Base-by-base conservation (phyloP, 208 protist species). In the Crithidia sp. region DNA sequence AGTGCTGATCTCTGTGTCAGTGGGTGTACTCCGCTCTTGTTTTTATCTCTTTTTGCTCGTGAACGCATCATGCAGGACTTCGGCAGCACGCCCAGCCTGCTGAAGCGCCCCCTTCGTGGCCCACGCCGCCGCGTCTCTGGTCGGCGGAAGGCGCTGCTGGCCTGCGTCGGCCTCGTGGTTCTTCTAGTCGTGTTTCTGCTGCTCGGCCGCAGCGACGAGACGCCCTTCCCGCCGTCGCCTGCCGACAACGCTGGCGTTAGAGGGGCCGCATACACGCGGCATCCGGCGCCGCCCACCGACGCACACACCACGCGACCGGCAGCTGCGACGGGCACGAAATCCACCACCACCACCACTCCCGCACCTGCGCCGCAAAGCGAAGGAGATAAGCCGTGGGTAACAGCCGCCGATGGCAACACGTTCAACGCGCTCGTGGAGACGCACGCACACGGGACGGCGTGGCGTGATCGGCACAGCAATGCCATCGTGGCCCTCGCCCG, bases 391-490 rank as follows among this genome's bases (percentile, higher is more conserved):
- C 45, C 45, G 45, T 7, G 9, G 7, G 45, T 14, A 0, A 49
- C 9, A 13, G 12, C 45, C 45, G 45, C 7, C 45, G 45, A 7
- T 13, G 6, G 16, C 5, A n/a, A 6, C 4, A 43, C 3, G 0
- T 67, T 74, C n/a, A 2, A 12, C 2, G 5, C 47, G 1, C 37
- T 74, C 50, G 59, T 67, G 4, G 10, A 14, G 5, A 17, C 14
- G n/a, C 69, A 43, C 47, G 14, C 36, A 9, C 69, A 57, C 3
- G 69, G 69, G 19, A 74, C 69, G 28, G 40, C 69, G 45, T 74
- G 69, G 69, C 60, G 69, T 0, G 49, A 65, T 19, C 2, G 44
- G n/a, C 10, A 2, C 16, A 44, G 9, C 3, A 64, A 71, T 37
- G 13, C 4, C 28, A 56, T 77, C 3, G 17, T 77, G 12, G 36